phyloP scores from a whole-genome alignment of 23 red algal genomes.

The Pyropia haitanensis region DNA sequence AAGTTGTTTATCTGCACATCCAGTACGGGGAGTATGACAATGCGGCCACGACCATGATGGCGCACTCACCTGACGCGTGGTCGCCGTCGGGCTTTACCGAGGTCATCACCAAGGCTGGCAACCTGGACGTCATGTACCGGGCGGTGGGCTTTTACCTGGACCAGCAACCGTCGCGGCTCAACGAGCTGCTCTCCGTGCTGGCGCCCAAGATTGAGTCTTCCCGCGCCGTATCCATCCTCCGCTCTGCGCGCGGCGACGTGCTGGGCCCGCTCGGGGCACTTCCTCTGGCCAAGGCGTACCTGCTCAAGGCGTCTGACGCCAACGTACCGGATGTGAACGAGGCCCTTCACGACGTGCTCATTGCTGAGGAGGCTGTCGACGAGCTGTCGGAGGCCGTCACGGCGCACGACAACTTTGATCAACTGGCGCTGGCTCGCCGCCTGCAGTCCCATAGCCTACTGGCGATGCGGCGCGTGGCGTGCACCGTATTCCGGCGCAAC shows the following conservation, averaged over 20 bases:
- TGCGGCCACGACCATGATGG: constrained; percentile 91
- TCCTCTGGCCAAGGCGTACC: constrained; percentile 75
- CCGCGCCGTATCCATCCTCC: constrained; percentile 65
- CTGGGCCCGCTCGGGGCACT: constrained; percentile 73
- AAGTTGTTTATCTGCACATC: constrained; percentile 77
- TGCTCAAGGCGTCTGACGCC: constrained; percentile 77
- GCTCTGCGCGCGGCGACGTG: constrained; percentile 23
- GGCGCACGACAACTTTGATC: constrained; percentile 94
- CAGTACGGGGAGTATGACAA: constrained; percentile 98
- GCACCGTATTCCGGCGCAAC: constrained; percentile 65
- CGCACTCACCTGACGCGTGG: constrained; percentile 78
- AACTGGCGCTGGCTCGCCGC: constrained; percentile 58
- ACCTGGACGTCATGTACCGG: constrained; percentile 88
- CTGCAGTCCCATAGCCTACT: constrained; percentile 70
- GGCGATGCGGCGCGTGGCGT: constrained; percentile 54
- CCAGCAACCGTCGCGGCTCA: constrained; percentile 80
- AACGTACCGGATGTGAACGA: constrained; percentile 92
- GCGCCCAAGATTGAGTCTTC: constrained; percentile 64
- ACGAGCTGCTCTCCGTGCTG: constrained; percentile 84
- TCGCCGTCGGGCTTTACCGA: constrained; percentile 61
- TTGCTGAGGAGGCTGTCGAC: constrained; percentile 71
- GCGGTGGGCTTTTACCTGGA: constrained; percentile 96
- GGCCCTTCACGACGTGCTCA: constrained; percentile 88
- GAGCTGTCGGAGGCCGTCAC: constrained; percentile 60
- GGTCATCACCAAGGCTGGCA: constrained; percentile 71